Conservation (phyloP, 179 eudicot genomes). For the Corrigiola litoralis region DNA sequence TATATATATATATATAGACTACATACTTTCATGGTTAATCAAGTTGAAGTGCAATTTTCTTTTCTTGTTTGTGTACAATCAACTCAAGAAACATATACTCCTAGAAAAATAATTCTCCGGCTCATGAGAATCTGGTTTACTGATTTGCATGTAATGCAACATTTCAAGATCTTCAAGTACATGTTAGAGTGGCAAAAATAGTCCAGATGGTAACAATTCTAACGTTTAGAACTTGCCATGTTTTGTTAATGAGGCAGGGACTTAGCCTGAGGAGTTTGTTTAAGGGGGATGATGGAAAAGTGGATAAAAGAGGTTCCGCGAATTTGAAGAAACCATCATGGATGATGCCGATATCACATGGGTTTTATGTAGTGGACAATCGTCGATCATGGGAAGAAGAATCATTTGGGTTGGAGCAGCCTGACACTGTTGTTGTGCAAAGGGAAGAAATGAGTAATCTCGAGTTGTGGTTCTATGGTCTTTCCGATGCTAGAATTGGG, state of each 20-base stretch:
- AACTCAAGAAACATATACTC: no score
- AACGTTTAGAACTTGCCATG: no score
- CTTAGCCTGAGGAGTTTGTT: conserved; percentile 33
- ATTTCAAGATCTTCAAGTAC: no score
- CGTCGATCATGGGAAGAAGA: conserved; percentile 20
- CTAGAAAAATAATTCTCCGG: no score
- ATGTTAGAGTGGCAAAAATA: no score
- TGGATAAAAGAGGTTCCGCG: conserved; percentile 12
- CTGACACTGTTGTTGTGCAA: conserved; percentile 50
- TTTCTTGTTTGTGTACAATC: no score
- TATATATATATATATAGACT: no score
- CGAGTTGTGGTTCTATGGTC: conserved; percentile 64
- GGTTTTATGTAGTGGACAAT: conserved; percentile 49
- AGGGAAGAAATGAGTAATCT: conserved; percentile 50
- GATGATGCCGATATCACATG: conserved; percentile 67
- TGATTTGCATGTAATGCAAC: no score
- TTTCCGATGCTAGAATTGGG: conserved; percentile 40
- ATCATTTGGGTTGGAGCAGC: conserved; percentile 16
- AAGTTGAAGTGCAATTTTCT: no score
- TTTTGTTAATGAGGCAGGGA: conserved; percentile 25
- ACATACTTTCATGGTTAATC: no score
- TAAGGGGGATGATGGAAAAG: conserved; percentile 17
- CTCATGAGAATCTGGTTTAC: no score
- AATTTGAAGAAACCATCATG: conserved; percentile 44
- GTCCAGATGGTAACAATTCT: no score